Evolutionary conservation across 139 green algal genomes (phyloP), one percentile per base, ranked within the genome.

Genomic region (Helicosporidium sp.): DNA sequence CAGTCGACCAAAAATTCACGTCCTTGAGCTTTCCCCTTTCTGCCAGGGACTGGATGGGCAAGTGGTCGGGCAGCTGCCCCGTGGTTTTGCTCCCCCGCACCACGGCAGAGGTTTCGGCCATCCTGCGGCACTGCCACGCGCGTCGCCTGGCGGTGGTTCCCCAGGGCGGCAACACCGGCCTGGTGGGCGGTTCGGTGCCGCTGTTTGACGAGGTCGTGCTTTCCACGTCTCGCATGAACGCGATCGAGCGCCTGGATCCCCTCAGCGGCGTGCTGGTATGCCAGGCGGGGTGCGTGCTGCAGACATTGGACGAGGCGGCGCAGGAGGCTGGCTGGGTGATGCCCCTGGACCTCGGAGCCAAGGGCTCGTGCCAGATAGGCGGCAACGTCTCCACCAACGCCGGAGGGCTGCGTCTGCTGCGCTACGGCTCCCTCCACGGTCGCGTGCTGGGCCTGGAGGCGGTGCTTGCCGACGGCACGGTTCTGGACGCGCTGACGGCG

Each of bases 301-400:
- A 90, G 53, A 41, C 62, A 1, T 58, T 96, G 18, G 83, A 94
- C 19, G 68, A 16, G 39, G 65, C 17, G 63, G 80, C 4, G 16
- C 40, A 26, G 10, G 31, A 58, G 12, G 41, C 60, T 0, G 82
- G 84, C 19, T 76, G 77, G 55, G 74, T 62, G 35, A 80, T 95
- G 69, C 90, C 90, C 0, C 68, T 97, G 43, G 89, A 97, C 58
- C 65, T 99, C 22, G 90, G 89, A 0, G 83, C 87, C 27, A 95
- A 94, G 61, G 83, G 80, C 16, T 86, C 60, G 57, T 99, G 90
- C 69, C 79, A 92, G 18, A 92, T 97, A 16, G 90, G 89, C 2
- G 90, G 90, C 45, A 95, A 94, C 55, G 71, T 97, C n/a, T 78
- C 84, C 36, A 97, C 89, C 23, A 95, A 96, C 46, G 89, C 89